A percentile compares a stretch with the other conserved stretches of the same genome.
phyloP scores from a whole-genome alignment of 345 rosid species.

The Sonneratia alba region DNA sequence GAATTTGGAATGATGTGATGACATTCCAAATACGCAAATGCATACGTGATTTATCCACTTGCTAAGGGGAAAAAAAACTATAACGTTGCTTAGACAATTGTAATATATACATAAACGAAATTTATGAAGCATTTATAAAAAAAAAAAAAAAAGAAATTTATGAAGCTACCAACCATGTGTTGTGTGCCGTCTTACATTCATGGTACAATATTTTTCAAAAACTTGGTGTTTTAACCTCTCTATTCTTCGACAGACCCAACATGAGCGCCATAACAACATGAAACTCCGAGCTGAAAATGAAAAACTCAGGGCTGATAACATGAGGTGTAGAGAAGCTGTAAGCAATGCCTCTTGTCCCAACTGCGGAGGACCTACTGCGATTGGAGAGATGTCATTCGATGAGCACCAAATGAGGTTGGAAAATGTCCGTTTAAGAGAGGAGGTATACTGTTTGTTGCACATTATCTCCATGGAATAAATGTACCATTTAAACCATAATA shows the following conservation, averaged over 20 bases:
- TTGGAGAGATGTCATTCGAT: constrained; percentile 91
- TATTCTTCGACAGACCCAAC: constrained; percentile 49
- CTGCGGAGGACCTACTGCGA: constrained; percentile 89
- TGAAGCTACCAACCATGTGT: background rate
- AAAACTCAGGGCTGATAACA: constrained; percentile 79
- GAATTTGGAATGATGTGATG: background rate
- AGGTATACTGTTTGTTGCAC: constrained; percentile 33
- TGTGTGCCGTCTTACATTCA: background rate
- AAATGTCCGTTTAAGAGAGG: constrained; percentile 80
- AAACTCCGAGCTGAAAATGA: constrained; percentile 81
- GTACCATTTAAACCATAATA: background rate
- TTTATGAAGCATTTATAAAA: too few species aligned
- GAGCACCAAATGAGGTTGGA: constrained; percentile 91
- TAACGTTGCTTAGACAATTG: background rate
- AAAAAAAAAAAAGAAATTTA: too few species aligned
- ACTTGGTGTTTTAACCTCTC: too few species aligned
- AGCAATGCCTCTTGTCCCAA: constrained; percentile 87
- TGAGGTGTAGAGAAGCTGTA: constrained; percentile 81
- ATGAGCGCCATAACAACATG: constrained; percentile 75
- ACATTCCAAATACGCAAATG: background rate
- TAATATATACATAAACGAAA: background rate
- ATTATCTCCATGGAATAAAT: background rate
- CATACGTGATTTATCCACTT: background rate
- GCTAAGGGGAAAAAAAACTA: too few species aligned
- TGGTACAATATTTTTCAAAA: too few species aligned